A percentile compares a stretch with the other conserved stretches of the same genome.
Evolutionary conservation across 768 basidiomycete genomes (phyloP).

Genomic region (Psilocybe sp.): DNA sequence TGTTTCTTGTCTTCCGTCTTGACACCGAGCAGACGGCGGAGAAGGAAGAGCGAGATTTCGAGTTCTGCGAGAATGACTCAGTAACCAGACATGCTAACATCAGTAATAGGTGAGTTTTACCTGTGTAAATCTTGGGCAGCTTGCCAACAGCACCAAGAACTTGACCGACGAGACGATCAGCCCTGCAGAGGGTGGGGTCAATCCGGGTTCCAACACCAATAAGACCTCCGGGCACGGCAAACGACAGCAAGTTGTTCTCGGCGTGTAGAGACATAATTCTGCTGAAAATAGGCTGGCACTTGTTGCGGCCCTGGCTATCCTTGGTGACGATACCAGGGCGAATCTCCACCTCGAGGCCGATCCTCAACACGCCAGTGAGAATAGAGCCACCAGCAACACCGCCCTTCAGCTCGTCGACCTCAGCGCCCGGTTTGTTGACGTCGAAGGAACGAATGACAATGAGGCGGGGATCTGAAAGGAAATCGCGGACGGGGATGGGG

Average conservation of each 20-base stretch:
- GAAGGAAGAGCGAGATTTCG: constrained; percentile 91
- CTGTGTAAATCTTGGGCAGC: constrained; percentile 89
- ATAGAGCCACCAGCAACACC: constrained; percentile 98
- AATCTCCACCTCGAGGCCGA: constrained; percentile 95
- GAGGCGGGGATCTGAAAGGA: constrained; percentile 84
- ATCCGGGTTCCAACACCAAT: constrained; percentile 98
- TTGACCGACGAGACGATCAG: constrained; percentile 95
- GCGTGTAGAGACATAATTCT: constrained; percentile 89
- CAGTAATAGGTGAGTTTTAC: constrained; percentile 32
- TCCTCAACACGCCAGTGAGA: constrained; percentile 83
- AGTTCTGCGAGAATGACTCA: constrained; percentile 51
- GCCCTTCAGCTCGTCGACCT: constrained; percentile 95
- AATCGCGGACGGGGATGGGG: constrained; percentile 92
- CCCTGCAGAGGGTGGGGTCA: constrained; percentile 94
- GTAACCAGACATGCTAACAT: background rate
- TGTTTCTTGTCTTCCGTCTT: constrained; percentile 99
- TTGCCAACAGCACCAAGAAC: constrained; percentile 94
- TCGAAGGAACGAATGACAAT: constrained; percentile 99
- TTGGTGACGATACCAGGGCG: constrained; percentile 96
- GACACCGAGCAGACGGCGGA: constrained; percentile 94
- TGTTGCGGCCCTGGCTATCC: constrained; percentile 84
- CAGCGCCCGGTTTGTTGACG: constrained; percentile 98
- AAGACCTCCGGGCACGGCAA: constrained; percentile 95
- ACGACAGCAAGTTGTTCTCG: constrained; percentile 90
- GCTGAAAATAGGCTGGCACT: constrained; percentile 92